A percentile compares a stretch with the other conserved stretches of the same genome.
Conservation (phyloP, 2,329 filamentous ascomycete species). For the Setomelanomma holmii region DNA sequence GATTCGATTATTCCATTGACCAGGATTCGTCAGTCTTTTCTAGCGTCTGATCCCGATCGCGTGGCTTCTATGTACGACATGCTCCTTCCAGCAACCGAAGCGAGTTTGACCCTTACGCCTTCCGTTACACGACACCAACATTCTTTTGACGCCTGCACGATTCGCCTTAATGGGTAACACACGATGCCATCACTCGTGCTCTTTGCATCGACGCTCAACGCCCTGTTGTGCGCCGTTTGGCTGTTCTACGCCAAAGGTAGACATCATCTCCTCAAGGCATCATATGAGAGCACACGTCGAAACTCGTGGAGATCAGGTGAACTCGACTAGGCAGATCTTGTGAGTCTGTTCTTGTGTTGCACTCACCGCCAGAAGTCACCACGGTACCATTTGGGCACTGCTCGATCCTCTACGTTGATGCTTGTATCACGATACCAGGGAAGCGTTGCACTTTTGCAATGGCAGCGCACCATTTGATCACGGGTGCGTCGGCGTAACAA, state of each 20-base stretch:
- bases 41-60: background rate
- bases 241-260: background rate
- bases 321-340: too few relatives aligned
- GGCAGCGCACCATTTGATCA: too few relatives aligned
- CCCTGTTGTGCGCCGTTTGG: background rate
- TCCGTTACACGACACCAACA: background rate
- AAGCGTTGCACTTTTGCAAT: too few relatives aligned
- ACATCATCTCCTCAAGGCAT: background rate
- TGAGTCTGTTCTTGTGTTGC: background rate
- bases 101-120: background rate
- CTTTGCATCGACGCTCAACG: background rate
- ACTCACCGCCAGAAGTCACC: background rate
- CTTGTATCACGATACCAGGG: too few relatives aligned
- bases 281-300: background rate
- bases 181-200: background rate
- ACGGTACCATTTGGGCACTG: background rate
- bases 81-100: background rate
- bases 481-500: too few relatives aligned
- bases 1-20: background rate
- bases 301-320: background rate
- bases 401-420: background rate
- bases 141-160: background rate
- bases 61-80: background rate
- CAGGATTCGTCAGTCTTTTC: background rate
- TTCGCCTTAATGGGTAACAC: background rate